Percentiles rank a stretch among this genome's conserved stretches.
These are phyloP conservation scores for Tricholoma sp. DNA, from an alignment of 768 basidiomycete species.

Conservation along the genomic window DNA sequence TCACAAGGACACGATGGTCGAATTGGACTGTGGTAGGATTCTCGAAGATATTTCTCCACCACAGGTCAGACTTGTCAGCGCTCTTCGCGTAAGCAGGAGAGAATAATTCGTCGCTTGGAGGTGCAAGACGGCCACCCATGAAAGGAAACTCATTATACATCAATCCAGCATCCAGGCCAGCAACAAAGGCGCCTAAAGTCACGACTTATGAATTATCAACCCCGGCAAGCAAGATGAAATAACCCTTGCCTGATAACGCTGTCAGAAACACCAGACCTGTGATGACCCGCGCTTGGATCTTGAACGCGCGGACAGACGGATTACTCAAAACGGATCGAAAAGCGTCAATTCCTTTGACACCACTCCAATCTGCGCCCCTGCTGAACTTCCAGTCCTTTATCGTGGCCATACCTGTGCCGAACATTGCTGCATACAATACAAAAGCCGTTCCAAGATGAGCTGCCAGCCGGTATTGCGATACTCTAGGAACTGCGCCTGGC, in stretches of 20 bases:
- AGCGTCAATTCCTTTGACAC: constrained; percentile 31
- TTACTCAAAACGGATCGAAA: constrained; percentile 49
- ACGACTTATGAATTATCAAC: not conserved
- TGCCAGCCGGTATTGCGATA: constrained; percentile 94
- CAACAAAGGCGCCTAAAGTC: constrained; percentile 87
- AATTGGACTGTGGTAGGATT: constrained; percentile 98
- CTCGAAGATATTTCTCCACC: constrained; percentile 96
- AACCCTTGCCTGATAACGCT: constrained; percentile 75
- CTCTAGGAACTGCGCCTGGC: constrained; percentile 85
- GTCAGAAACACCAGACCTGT: constrained; percentile 85
- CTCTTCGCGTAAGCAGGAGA: constrained; percentile 69
- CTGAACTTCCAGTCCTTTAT: constrained; percentile 79
- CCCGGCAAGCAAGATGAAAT: constrained; percentile 1
- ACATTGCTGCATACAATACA: constrained; percentile 90
- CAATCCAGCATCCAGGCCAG: constrained; percentile 93
- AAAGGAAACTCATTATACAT: constrained; percentile 98
- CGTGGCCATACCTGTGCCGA: constrained; percentile 69
- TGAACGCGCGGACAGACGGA: constrained; percentile 55
- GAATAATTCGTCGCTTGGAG: constrained; percentile 80
- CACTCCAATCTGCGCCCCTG: constrained; percentile 53
- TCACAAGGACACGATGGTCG: constrained; percentile 86
- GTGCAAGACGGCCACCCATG: constrained; percentile 87
- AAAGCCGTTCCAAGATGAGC: constrained; percentile 92
- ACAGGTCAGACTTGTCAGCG: constrained; percentile 67
- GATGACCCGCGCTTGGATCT: constrained; percentile 51